A percentile compares a stretch with the other conserved stretches of the same genome.
Conservation (phyloP, 2,329 filamentous ascomycete species). For the Aureobasidium vineae region DNA sequence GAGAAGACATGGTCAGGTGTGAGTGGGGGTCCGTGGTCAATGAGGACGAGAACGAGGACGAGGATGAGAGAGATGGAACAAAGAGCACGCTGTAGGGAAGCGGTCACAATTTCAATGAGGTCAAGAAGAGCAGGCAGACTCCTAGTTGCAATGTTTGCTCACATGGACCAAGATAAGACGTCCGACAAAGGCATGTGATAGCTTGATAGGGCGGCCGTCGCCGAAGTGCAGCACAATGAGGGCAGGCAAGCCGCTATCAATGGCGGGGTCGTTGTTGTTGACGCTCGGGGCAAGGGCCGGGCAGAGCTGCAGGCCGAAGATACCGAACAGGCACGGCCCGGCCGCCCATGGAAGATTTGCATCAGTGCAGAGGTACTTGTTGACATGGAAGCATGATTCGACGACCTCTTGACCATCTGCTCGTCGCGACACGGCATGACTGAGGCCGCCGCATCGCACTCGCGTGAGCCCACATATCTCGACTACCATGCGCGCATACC, state of each 20-base stretch:
- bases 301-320: background rate
- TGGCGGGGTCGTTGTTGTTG: conserved; percentile 9
- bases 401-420: background rate
- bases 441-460: background rate
- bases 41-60: background rate
- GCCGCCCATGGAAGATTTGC: background rate
- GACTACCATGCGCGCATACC: background rate
- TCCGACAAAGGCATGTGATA: conserved; percentile 12
- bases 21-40: background rate
- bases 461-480: background rate
- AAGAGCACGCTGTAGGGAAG: background rate
- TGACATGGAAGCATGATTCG: background rate
- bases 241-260: background rate
- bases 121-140: background rate
- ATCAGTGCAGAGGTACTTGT: background rate
- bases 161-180: background rate
- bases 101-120: background rate
- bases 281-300: conserved; percentile 3
- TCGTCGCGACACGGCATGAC: conserved; percentile 5
- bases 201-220: conserved; percentile 14
- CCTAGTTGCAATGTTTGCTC: background rate
- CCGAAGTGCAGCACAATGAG: background rate
- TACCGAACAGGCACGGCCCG: conserved; percentile 17
- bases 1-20: conserved; percentile 31
- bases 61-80: background rate